Evolutionary conservation across 257 asterid genomes (phyloP), one percentile per base, ranked within the genome.

Genomic region (Striga asiatica): DNA sequence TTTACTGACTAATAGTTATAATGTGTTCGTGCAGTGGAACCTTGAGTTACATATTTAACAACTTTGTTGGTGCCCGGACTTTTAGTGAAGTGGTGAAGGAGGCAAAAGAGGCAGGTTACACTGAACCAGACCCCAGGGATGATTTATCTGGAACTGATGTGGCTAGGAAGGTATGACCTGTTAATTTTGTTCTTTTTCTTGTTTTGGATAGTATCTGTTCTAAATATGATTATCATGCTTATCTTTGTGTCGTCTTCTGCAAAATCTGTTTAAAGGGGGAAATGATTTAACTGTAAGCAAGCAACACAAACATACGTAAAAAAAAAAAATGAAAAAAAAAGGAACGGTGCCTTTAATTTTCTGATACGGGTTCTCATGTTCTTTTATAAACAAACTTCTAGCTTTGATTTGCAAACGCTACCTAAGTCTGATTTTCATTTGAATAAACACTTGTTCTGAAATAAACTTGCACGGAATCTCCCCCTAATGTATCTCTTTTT

Each of bases 51-150:
- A 92, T 92, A 77, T 92, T 92, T 61, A 92, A 92, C 89, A 92
- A 92, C 81, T 92, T 82, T 54, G 76, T 43, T 67, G 95, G 84
- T 50, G 56, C 57, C 17, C 79, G 76, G 19, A 74, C 74, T 35
- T 92, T 92, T 70, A 92, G 99, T 71, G 94, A 92, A 27, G 99
- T 82, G 67, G 97, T 92, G 65, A 74, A 77, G 75, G 99, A 57
- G 73, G 99, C 99, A 54, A 92, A 81, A 64, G 93, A 74, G 61
- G 97, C 97, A 50, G 99, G 99, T 57, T 92, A 84, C 75, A 92
- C 99, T 7, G 99, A 92, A 75, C 99, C 99, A 48, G 99, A 92
- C 72, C 99, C 99, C 35, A 79, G 99, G 73, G 99, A 92, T 61
- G 99, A 92, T 78, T 73, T 92, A 51, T 92, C 99, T 52, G 99